Percentiles rank a stretch among this genome's conserved stretches.
phyloP scores from a whole-genome alignment of 2,329 filamentous ascomycete genomes.

The Scleromitrula shiraiana region DNA sequence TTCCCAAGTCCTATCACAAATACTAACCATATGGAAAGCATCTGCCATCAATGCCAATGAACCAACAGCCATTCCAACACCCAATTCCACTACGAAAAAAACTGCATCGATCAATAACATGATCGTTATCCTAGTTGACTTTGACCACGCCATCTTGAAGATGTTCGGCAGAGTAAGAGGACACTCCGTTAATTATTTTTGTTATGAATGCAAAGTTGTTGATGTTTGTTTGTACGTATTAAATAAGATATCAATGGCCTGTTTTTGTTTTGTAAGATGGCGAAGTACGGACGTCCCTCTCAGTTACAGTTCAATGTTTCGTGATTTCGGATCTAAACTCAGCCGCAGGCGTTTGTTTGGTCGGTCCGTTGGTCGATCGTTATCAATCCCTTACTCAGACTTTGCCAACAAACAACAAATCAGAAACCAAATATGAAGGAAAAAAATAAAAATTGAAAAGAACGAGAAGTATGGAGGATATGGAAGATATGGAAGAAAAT shows the following conservation, averaged over 20 bases:
- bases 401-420: neutral
- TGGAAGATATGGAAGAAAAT: too few species aligned
- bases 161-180: neutral
- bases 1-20: neutral
- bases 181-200: neutral
- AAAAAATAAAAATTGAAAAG: neutral
- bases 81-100: constrained; percentile 87
- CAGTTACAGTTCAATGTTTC: neutral
- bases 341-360: neutral
- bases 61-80: constrained; percentile 76
- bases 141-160: constrained; percentile 71
- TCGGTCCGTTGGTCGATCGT: neutral
- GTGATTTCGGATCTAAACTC: constrained; percentile 1
- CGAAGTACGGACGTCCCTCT: neutral
- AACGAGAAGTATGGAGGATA: too few species aligned
- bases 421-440: neutral
- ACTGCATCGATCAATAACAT: constrained; percentile 82
- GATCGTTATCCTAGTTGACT: constrained; percentile 84
- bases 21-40: constrained; percentile 89
- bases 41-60: constrained; percentile 92
- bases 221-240: neutral
- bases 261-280: too few species aligned
- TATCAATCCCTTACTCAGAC: neutral
- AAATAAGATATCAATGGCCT: neutral
- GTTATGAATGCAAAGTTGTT: neutral